Evolutionary conservation across 2,329 filamentous ascomycete genomes (phyloP).

Genomic region (Monosporascus sp.): DNA sequence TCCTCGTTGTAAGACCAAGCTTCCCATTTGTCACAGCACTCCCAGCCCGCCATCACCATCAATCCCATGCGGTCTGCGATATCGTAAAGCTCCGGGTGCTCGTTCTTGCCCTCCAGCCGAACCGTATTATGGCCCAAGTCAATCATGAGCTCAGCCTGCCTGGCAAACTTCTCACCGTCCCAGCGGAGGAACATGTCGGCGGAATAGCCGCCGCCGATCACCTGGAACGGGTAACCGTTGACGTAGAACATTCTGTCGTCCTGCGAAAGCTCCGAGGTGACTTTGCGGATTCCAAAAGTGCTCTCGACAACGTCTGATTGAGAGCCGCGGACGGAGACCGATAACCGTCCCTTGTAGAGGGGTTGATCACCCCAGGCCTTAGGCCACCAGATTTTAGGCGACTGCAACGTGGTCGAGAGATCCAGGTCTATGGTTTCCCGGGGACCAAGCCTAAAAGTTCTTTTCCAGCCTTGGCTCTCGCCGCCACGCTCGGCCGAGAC

Average conservation of each 20-base stretch:
- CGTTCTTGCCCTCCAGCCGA: slow-evolving; percentile 59
- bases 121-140: slow-evolving; percentile 60
- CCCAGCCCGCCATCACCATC: slow-evolving; percentile 59
- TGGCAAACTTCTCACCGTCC: slow-evolving; percentile 38
- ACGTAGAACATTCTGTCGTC: slow-evolving; percentile 52
- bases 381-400: slow-evolving; percentile 57
- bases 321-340: slow-evolving; percentile 15
- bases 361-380: slow-evolving; percentile 53
- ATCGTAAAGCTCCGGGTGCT: slow-evolving; percentile 55
- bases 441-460: slow-evolving; percentile 32
- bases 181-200: slow-evolving; percentile 59
- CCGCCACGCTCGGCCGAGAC: slow-evolving; percentile 28
- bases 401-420: slow-evolving; percentile 30
- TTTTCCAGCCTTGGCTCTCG: slow-evolving; percentile 20
- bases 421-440: slow-evolving; percentile 32
- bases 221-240: slow-evolving; percentile 54
- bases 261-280: slow-evolving; percentile 40
- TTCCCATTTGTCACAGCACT: slow-evolving; percentile 66
- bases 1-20: slow-evolving; percentile 57
- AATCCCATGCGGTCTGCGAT: slow-evolving; percentile 53
- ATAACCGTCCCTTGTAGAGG: slow-evolving; percentile 35
- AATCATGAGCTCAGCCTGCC: slow-evolving; percentile 47
- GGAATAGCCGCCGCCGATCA: slow-evolving; percentile 55
- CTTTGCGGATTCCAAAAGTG: slow-evolving; percentile 48
- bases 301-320: slow-evolving; percentile 28